Base-by-base conservation (phyloP, 2,329 filamentous ascomycete species). In the Myriangium duriaei region DNA sequence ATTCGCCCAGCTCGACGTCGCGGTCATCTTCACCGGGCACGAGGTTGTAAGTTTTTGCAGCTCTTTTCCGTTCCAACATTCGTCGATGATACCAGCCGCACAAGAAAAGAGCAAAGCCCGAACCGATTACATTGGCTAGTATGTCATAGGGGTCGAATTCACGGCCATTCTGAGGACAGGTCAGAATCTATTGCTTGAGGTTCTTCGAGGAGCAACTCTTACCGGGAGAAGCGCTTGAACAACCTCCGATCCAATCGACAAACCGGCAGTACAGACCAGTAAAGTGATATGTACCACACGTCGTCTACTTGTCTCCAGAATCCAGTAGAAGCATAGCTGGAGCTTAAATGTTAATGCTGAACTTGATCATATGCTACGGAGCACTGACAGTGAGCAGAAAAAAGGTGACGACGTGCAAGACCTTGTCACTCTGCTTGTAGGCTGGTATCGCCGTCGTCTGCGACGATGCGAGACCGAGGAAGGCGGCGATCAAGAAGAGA, bases 61-160 rank as follows among this genome's bases (percentile, higher is more conserved):
- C 67, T 43, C 87, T 72, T 56, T 81, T 83, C 45, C 91, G 72
- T 59, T 96, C 88, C 28, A 96, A 66, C 86, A 96, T 96, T 42
- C 91, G 79, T 54, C 82, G 81, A 62, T 98, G 91, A 57, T 98
- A 98, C 81, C 83, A 88, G 41, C 76, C 79, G 56, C 83, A 92
- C 13, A 93, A 57, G 0, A 69, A 78, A 13, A 95, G 56, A 0
- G 74, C 86, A 1, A 68, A 64, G 11, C 81, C 60, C 46, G 81
- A 88, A 30, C 91, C 91, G 29, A 83, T 63, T 1, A 94, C 61
- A 57, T 98, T 98, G 53, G 87, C 86, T 37, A 85, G 67, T 44
- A 98, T 83, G 56, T 96, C 85, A 53, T 79, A 84, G 34, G 80
- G 63, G 53, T 98, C 91, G 52, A 80, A 81, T 24, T 60, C 51